Evolutionary conservation across 345 rosid species (phyloP), one percentile per base, ranked within the genome.

Genomic region (Populus euphratica): DNA sequence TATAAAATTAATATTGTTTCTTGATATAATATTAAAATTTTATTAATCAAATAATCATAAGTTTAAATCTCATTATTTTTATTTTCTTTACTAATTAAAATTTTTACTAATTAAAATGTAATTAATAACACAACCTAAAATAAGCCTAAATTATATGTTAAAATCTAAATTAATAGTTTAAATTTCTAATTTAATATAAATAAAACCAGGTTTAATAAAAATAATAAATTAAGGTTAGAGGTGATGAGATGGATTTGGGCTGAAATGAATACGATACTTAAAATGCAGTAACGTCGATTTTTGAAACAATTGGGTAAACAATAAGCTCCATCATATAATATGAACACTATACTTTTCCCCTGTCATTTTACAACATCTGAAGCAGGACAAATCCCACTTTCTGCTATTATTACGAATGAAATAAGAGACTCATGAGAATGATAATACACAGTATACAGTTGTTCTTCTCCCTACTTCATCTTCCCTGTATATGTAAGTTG

Each of bases 11-110:
- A 33, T 25, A 25, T 25, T 25, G 0, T 25, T 4, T 33, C 2
- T 33, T 33, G 5, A 33, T 0, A 33, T 4, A 0, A 33, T 33
- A 4, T 33, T 0, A 33, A 0, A 33, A 33, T 0, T 0, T 33
- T 33, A 33, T 33, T 33, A 33, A 33, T 5, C 5, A 33, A 27
- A 27, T 1, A 27, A 27, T 27, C 1, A 27, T 27, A 27, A n/a
- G 1, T 27, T 27, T 27, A 27, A 33, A 33, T 33, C 0, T 33
- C 0, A 33, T 2, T 33, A 0, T 33, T 3, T 2, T 33, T 33
- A 33, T 33, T 33, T 4, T 33, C n/a, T n/a, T n/a, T n/a, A n/a
- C n/a, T n/a, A n/a, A n/a, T n/a, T n/a, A n/a, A n/a, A n/a, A n/a
- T n/a, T 27, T 27, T 27, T 27, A 27, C 29, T 27, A 27, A 27